A percentile compares a stretch with the other conserved stretches of the same genome.
Evolutionary conservation across 2,329 filamentous ascomycete species (phyloP).

Genomic region (Aquanectria penicillioides): DNA sequence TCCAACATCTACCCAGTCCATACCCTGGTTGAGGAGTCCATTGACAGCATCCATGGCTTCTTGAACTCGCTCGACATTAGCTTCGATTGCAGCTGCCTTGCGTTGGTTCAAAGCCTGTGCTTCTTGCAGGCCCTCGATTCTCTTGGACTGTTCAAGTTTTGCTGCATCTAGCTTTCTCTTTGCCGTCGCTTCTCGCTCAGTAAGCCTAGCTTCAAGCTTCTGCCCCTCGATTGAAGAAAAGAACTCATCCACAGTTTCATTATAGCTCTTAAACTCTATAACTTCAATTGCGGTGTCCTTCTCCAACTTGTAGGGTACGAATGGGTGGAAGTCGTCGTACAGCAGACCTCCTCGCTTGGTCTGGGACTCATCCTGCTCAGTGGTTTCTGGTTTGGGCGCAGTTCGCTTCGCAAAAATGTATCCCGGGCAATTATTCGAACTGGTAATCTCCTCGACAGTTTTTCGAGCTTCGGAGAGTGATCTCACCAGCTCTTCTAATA

Average conservation of each 20-base stretch:
- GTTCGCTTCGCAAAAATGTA: constrained; percentile 86
- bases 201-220: constrained; percentile 84
- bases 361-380: constrained; percentile 47
- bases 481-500: constrained; percentile 73
- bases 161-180: constrained; percentile 88
- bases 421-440: constrained; percentile 73
- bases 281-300: constrained; percentile 72
- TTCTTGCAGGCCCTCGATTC: constrained; percentile 84
- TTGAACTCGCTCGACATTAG: constrained; percentile 89
- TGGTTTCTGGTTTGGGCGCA: constrained; percentile 30
- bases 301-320: constrained; percentile 83
- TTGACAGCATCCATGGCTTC: constrained; percentile 95
- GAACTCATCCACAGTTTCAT: constrained; percentile 94
- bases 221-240: constrained; percentile 97
- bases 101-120: constrained; percentile 84
- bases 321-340: constrained; percentile 97
- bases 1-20: constrained; percentile 96
- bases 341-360: constrained; percentile 63
- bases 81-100: constrained; percentile 90
- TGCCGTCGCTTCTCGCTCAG: constrained; percentile 83
- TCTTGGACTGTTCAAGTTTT: constrained; percentile 82
- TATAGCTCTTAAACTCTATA: constrained; percentile 84
- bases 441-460: constrained; percentile 75
- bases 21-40: constrained; percentile 88
- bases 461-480: constrained; percentile 76